Evolutionary conservation across 306 rosid species (phyloP).

Genomic region (Senna tora): DNA sequence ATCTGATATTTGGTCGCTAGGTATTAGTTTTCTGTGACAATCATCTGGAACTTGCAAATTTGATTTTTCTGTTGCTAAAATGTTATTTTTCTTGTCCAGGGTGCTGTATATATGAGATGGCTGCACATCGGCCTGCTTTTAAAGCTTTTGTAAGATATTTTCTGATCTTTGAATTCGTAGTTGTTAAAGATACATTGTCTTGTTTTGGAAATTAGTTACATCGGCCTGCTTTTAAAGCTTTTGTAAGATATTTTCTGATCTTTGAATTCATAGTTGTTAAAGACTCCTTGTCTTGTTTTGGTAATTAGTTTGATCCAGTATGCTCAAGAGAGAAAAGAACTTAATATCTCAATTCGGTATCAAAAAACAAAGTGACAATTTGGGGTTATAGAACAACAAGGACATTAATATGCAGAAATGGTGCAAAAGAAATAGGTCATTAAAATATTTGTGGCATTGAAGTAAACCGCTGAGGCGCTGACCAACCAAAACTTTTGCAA

Average conservation of each 20-base stretch:
- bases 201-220: too few species aligned
- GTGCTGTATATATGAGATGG: slow-evolving; percentile 98
- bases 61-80: slow-evolving; percentile 42
- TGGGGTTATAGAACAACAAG: slow-evolving; percentile 2
- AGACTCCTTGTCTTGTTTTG: background rate
- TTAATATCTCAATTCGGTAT: background rate
- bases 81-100: slow-evolving; percentile 57
- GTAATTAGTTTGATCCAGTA: slow-evolving; percentile 19
- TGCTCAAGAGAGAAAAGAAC: slow-evolving; percentile 8
- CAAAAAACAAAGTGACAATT: slow-evolving; percentile 15
- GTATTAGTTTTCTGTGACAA: slow-evolving; percentile 49
- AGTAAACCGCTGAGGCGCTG: slow-evolving; percentile 4
- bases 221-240: slow-evolving; percentile 99
- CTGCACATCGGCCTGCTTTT: slow-evolving; percentile 98
- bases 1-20: slow-evolving; percentile 99
- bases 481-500: background rate
- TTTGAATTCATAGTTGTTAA: slow-evolving; percentile 11
- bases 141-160: slow-evolving; percentile 90
- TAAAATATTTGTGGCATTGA: background rate
- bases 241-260: slow-evolving; percentile 64
- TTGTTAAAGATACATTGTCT: background rate
- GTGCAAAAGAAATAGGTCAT: slow-evolving; percentile 4
- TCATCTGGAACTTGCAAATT: slow-evolving; percentile 10
- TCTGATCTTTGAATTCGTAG: slow-evolving; percentile 28
- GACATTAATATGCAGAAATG: slow-evolving; percentile 7